phyloP scores from a whole-genome alignment of 2,329 filamentous ascomycete genomes.

The Microdochium trichocladiopsis region DNA sequence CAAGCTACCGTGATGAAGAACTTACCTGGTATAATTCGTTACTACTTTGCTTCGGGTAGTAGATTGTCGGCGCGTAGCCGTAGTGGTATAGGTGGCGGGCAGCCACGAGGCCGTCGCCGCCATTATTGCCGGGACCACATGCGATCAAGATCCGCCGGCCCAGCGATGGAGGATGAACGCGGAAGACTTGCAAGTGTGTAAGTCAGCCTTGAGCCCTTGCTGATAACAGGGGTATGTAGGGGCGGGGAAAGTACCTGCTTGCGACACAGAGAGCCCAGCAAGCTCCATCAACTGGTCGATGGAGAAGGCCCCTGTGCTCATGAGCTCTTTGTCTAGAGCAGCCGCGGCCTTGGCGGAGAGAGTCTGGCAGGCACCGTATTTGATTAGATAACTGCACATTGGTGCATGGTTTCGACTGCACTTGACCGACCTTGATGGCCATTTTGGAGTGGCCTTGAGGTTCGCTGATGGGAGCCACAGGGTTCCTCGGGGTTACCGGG shows the following conservation, averaged over 20 bases:
- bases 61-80: slow-evolving; percentile 81
- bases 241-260: slow-evolving; percentile 74
- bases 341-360: slow-evolving; percentile 82
- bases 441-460: not conserved
- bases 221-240: too few species aligned
- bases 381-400: not conserved
- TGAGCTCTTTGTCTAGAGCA: slow-evolving; percentile 86
- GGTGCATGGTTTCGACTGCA: not conserved
- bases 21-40: slow-evolving; percentile 80
- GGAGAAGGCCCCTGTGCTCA: slow-evolving; percentile 82
- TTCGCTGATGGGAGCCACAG: too few species aligned
- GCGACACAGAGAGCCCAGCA: slow-evolving; percentile 85
- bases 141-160: slow-evolving; percentile 74
- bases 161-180: slow-evolving; percentile 66
- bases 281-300: slow-evolving; percentile 97
- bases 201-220: not conserved
- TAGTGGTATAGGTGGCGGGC: slow-evolving; percentile 89
- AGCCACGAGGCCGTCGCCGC: slow-evolving; percentile 90
- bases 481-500: too few species aligned
- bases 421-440: not conserved
- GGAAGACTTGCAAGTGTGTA: slow-evolving; percentile 56
- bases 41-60: slow-evolving; percentile 88
- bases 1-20: slow-evolving; percentile 3
- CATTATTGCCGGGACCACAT: slow-evolving; percentile 79
- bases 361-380: slow-evolving; percentile 46